Conservation (phyloP, 441 rosid genomes). For the Pelargonium citronellum region DNA sequence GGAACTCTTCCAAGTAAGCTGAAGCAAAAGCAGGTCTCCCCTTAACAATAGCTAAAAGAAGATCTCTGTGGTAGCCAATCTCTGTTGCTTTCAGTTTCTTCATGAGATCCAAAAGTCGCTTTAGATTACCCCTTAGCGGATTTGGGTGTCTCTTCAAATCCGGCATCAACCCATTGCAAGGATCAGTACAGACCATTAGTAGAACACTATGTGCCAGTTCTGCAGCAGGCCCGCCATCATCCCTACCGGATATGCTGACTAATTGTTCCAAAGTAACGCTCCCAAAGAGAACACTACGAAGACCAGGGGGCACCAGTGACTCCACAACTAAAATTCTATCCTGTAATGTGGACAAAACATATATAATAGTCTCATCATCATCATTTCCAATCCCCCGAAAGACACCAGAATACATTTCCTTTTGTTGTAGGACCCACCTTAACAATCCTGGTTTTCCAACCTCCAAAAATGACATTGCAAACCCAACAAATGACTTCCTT, state of each 20-base stretch:
- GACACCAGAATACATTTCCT: conserved; percentile 75
- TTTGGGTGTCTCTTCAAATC: conserved; percentile 46
- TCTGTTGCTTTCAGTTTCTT: conserved; percentile 78
- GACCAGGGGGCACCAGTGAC: conserved; percentile 69
- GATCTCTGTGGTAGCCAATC: conserved; percentile 57
- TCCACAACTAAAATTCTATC: conserved; percentile 59
- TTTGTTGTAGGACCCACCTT: conserved; percentile 74
- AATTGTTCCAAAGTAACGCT: conserved; percentile 69
- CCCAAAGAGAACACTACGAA: conserved; percentile 91
- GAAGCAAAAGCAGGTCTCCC: conserved; percentile 70
- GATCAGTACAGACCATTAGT: conserved; percentile 68
- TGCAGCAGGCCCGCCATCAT: conserved; percentile 41
- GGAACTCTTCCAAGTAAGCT: conserved; percentile 76
- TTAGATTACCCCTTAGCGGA: conserved; percentile 62
- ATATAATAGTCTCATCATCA: conserved; percentile 55
- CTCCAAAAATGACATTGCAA: conserved; percentile 87
- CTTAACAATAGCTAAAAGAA: conserved; percentile 65
- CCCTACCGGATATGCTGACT: conserved; percentile 61
- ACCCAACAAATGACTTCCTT: conserved; percentile 65
- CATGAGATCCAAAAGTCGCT: conserved; percentile 72
- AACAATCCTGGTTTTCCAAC: conserved; percentile 74
- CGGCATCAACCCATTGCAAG: conserved; percentile 88
- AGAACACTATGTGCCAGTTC: conserved; percentile 69
- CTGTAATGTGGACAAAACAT: conserved; percentile 55
- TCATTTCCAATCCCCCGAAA: conserved; percentile 66